Evolutionary conservation across 2,329 filamentous ascomycete species (phyloP).

Genomic region (Intubia oerlemansii): DNA sequence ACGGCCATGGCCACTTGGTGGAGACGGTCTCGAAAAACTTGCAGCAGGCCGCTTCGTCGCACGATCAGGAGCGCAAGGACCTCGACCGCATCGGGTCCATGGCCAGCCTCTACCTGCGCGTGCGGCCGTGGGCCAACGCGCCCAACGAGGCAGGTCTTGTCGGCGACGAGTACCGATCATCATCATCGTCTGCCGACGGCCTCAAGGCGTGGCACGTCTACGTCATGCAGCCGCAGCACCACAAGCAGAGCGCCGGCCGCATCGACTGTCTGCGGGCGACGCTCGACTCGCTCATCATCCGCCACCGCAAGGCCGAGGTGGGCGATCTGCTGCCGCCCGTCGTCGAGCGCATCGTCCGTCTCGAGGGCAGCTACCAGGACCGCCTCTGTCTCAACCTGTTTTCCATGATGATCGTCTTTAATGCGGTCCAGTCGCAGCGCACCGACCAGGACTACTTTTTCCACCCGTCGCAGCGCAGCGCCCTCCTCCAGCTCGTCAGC

Average conservation of each 20-base stretch:
- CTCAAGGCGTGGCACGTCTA: constrained; percentile 52
- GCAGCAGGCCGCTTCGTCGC: constrained; percentile 16
- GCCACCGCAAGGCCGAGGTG: constrained; percentile 56
- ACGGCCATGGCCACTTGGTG: not conserved
- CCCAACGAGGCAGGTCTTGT: constrained; percentile 15
- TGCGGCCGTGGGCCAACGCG: constrained; percentile 58
- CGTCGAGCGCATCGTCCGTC: constrained; percentile 45
- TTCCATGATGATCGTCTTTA: constrained; percentile 63
- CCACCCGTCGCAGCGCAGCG: constrained; percentile 48
- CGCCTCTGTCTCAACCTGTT: constrained; percentile 70
- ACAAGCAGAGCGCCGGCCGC: constrained; percentile 31
- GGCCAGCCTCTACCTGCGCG: constrained; percentile 48
- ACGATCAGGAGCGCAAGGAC: constrained; percentile 36
- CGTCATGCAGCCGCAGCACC: too few relatives aligned
- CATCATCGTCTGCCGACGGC: constrained; percentile 19
- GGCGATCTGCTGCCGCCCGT: constrained; percentile 48
- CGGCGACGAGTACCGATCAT: constrained; percentile 17
- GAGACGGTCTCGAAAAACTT: constrained; percentile 1
- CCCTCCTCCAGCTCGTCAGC: constrained; percentile 44
- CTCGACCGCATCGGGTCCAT: constrained; percentile 44
- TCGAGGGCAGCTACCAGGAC: constrained; percentile 72
- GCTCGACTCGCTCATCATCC: constrained; percentile 61
- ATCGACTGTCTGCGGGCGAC: constrained; percentile 43
- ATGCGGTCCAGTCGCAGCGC: constrained; percentile 72
- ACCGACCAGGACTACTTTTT: constrained; percentile 79